Conservation (phyloP, 176 grass and related monocot genomes). For the Stipa capillata region DNA sequence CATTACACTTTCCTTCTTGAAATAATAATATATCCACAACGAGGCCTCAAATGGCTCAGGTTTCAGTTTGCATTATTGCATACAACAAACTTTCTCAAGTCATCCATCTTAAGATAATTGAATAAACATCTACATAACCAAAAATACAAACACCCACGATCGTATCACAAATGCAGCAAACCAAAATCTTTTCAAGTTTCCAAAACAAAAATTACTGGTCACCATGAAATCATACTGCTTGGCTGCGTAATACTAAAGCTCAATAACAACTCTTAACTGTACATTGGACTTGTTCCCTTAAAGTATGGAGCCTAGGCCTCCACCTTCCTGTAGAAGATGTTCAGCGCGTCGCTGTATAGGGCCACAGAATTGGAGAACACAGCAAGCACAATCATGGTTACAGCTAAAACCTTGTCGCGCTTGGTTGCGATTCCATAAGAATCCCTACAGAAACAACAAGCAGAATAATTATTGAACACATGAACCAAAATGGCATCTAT, state of each 20-base stretch:
- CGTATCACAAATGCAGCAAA: not conserved
- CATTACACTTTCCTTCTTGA: too few relatives aligned
- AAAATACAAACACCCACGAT: not conserved
- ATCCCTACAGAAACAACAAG: constrained; percentile 38
- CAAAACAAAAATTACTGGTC: constrained; percentile 29
- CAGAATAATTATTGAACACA: not conserved
- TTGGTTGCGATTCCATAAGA: constrained; percentile 52
- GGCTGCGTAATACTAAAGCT: not conserved
- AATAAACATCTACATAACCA: not conserved
- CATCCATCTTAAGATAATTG: not conserved
- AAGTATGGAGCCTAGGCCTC: constrained; percentile 32
- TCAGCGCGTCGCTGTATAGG: constrained; percentile 51
- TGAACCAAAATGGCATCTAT: not conserved
- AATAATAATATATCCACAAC: not conserved
- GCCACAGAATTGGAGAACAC: constrained; percentile 64
- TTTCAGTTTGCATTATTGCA: not conserved
- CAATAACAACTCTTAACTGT: constrained; percentile 8
- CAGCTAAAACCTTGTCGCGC: constrained; percentile 58
- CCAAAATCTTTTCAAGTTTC: not conserved
- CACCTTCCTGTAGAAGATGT: constrained; percentile 57
- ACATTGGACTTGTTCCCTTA: not conserved
- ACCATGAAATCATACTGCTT: constrained; percentile 10
- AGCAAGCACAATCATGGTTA: constrained; percentile 79
- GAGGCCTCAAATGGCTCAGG: not conserved
- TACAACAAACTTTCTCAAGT: not conserved